Base-by-base conservation (phyloP, 805 yeast species). In the Saccharomycopsis babjevae region DNA sequence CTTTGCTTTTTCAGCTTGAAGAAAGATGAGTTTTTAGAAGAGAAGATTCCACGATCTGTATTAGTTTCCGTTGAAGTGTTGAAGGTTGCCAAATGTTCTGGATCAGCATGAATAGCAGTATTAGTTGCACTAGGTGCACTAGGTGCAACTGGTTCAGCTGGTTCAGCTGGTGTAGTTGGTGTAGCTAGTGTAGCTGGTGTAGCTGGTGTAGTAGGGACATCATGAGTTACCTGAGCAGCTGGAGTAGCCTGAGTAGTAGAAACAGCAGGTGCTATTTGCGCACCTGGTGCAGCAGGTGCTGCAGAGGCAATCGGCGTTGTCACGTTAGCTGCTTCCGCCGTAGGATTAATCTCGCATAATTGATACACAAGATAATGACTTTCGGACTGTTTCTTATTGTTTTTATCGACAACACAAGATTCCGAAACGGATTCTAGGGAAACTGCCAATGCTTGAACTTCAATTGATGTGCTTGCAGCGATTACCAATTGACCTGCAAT, bases 141-240 rank as follows among this genome's bases (percentile, higher is more conserved):
- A 28, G 46, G 25, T 22, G 32, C 46, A 39, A 57, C 22, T n/a
- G 34, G n/a, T n/a, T n/a, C n/a, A 22, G 55, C 15, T 18, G 60
- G 13, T 20, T 38, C 43, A 40, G 58, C 43, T 52, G 60, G 5
- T 25, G 57, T 46, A 5, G 38, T 58, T 2, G 62, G 32, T n/a
- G 39, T 25, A 5, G 46, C 32, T 38, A 42, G 5, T 7, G 58
- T 13, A 42, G 50, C 50, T 6, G 34, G 39, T 15, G 34, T 15
- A n/a, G 59, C 38, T 4, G 39, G 22, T 7, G 58, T 52, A 58
- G 52, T 8, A 43, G 52, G 10, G 50, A 57, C 46, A 34, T n/a
- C n/a, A n/a, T n/a, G n/a, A n/a, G n/a, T n/a, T n/a, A n/a, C n/a
- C n/a, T n/a, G n/a, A 39, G 58, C 5, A 42, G 54, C 52, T 6